Evolutionary conservation across 73 alveolate species (phyloP), one percentile per base, ranked within the genome.

Genomic region (Blepharisma japonicum): DNA sequence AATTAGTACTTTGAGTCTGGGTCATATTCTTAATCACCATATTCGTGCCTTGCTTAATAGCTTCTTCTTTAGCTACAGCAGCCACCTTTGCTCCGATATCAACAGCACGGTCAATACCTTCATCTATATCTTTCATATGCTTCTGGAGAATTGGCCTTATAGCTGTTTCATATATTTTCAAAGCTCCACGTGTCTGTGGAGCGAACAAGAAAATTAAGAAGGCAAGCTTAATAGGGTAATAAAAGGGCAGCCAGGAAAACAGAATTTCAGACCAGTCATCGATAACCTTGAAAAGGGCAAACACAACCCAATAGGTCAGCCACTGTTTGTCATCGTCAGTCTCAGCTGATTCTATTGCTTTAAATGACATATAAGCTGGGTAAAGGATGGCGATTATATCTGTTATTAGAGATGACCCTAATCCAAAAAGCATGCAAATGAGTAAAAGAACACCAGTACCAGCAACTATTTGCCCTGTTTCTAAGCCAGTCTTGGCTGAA

Each of bases 251-350:
- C 88, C 92, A 71, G 55, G 72, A 77, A 49, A 90, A 82, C 68
- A 92, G 80, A 79, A 87, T 61, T 8, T 84, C 91, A 6, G 92
- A 83, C 79, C 85, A 88, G 25, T 77, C 83, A 72, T 92, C 98
- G 53, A 87, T 78, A 7, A 92, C 81, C 55, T 77, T 68, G 86
- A 87, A 81, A 47, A 77, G 11, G n/a, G 92, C 96, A 71, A 87
- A 92, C 21, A 85, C 84, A 8, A 83, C 91, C 98, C 96, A 92
- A 84, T 92, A 92, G 66, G 96, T 87, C 67, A 92, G 81, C 98
- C 98, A 92, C 45, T 86, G 91, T 79, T 87, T 82, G 81, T 89
- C 96, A 32, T 79, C 91, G 1, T 78, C 91, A 21, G 85, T 90
- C 6, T 76, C 81, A 20, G 86, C 77, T 23, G 93, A 85, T 80